Conservation (phyloP, 495 filamentous ascomycete species). For the Aspergillus carlsbadensis region DNA sequence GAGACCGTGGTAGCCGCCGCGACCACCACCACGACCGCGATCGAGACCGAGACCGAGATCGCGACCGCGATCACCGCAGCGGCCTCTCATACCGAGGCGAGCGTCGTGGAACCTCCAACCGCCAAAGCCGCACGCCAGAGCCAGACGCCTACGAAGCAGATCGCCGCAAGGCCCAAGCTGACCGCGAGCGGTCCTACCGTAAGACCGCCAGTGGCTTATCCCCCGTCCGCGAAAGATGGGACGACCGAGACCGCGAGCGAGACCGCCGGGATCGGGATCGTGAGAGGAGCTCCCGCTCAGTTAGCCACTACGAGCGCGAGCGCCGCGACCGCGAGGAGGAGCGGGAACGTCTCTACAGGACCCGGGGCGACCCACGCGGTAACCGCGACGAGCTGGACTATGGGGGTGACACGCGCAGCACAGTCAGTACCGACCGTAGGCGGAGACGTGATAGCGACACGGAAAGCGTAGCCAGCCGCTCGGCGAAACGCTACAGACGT, state of each 20-base stretch:
- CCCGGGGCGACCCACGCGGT: slow-evolving; percentile 73
- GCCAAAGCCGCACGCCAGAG: slow-evolving; percentile 75
- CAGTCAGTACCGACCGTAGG: slow-evolving; percentile 55
- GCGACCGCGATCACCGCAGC: slow-evolving; percentile 54
- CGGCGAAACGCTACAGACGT: slow-evolving; percentile 44
- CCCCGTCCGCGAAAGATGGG: slow-evolving; percentile 46
- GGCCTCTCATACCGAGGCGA: slow-evolving; percentile 43
- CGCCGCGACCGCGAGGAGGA: slow-evolving; percentile 80
- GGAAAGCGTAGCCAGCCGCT: slow-evolving; percentile 65
- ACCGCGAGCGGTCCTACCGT: slow-evolving; percentile 83
- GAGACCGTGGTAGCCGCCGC: slow-evolving; percentile 41
- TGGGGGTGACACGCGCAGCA: slow-evolving; percentile 71
- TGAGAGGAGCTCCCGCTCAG: slow-evolving; percentile 46
- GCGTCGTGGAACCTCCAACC: slow-evolving; percentile 57
- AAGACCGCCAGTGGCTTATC: slow-evolving; percentile 64
- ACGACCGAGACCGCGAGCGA: slow-evolving; percentile 58
- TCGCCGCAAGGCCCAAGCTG: slow-evolving; percentile 78
- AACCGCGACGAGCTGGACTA: slow-evolving; percentile 82
- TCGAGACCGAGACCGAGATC: slow-evolving; percentile 56
- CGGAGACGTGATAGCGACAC: slow-evolving; percentile 71
- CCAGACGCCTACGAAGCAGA: slow-evolving; percentile 86
- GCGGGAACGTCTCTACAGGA: slow-evolving; percentile 78
- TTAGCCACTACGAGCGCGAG: slow-evolving; percentile 66
- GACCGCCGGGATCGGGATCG: slow-evolving; percentile 54
- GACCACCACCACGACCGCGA: slow-evolving; percentile 52